Evolutionary conservation across 345 rosid genomes (phyloP), one percentile per base, ranked within the genome.

Genomic region (Citrus trifoliata): DNA sequence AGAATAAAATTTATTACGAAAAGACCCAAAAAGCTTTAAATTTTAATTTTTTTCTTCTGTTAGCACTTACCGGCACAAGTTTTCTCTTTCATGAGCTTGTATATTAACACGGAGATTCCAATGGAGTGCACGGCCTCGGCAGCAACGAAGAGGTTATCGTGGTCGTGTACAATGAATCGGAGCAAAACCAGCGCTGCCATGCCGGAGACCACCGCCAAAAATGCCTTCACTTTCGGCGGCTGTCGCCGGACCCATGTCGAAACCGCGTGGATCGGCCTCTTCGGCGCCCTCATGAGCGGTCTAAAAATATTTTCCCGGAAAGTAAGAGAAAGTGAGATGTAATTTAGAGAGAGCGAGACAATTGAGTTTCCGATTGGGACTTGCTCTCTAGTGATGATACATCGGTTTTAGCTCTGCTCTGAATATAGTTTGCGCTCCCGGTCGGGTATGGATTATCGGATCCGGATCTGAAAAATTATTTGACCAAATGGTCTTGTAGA

Each of bases 61-160:
- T 13, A 46, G 1, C 51, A 46, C 7, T 53, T 75, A 75, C 77
- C 99, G 16, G 99, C 99, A 80, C 99, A 97, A 64, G 98, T 94
- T 83, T 85, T 97, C 86, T 97, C 99, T 86, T 93, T 94, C 86
- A 83, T 94, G 80, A 97, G 93, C 85, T 96, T 96, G 85, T 96
- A 96, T 33, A 94, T 96, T 48, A 96, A 97, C 70, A 96, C 97
- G 69, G 88, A 85, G 86, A 97, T 97, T 78, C 99, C 99, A 21
- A 97, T 85, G 40, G 98, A 94, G 85, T 97, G 99, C 21, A 94
- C 98, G 30, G 98, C 98, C 90, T 97, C 98, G 7, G 99, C 95
- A 42, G 99, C 99, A 16, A 94, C 98, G 78, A 97, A 97, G 82
- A 97, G 99, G 79, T 94, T 97, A 79, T 97, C 99, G 79, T 97